These are phyloP conservation scores for Aureobasidium namibiae DNA, from an alignment of 2,329 filamentous ascomycete species.

Conservation along the genomic window DNA sequence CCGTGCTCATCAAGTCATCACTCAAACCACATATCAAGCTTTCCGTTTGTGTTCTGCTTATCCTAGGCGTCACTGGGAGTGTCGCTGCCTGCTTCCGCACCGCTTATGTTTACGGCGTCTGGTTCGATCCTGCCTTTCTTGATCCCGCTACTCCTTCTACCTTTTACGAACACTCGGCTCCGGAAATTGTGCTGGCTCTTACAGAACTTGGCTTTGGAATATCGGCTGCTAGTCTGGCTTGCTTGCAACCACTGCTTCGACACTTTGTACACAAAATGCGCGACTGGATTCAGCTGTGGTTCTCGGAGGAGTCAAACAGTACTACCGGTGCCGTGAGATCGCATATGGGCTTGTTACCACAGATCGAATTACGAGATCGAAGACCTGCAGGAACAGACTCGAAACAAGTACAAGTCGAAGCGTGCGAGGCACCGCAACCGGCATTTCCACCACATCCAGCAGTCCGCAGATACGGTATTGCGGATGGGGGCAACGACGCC, in stretches of 20 bases:
- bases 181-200: conserved; percentile 21
- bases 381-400: background rate
- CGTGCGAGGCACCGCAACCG: background rate
- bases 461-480: background rate
- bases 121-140: conserved; percentile 18
- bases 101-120: conserved; percentile 16
- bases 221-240: conserved; percentile 25
- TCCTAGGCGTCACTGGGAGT: conserved; percentile 27
- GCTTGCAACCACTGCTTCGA: conserved; percentile 26
- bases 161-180: conserved; percentile 5
- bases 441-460: background rate
- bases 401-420: background rate
- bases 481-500: background rate
- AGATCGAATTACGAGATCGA: background rate
- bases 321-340: background rate
- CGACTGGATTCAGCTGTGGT: background rate
- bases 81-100: conserved; percentile 21
- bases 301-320: background rate
- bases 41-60: conserved; percentile 32
- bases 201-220: conserved; percentile 29
- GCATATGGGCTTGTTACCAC: background rate
- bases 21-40: conserved; percentile 34
- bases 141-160: background rate
- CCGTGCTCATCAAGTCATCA: conserved; percentile 32
- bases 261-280: background rate